Conservation (phyloP, 805 yeast species). For the Spathaspora passalidarum region DNA sequence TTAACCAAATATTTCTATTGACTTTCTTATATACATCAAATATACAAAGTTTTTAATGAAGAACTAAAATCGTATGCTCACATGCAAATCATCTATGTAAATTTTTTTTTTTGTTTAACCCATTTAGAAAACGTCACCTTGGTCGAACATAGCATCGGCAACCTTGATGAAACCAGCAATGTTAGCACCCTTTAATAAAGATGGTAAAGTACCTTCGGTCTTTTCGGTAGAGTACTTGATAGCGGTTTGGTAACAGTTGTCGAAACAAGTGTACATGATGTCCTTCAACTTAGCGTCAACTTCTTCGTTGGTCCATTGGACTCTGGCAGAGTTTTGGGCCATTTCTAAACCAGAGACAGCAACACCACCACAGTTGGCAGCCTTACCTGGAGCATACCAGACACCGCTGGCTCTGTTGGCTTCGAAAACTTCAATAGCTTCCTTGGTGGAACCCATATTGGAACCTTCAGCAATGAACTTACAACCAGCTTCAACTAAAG, state of each 20-base stretch:
- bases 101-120: neutral
- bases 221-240: constrained; percentile 71
- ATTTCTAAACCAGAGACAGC: constrained; percentile 97
- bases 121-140: constrained; percentile 67
- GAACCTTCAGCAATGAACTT: constrained; percentile 98
- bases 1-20: neutral
- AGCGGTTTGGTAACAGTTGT: constrained; percentile 89
- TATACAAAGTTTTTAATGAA: neutral
- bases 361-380: constrained; percentile 99
- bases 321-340: constrained; percentile 98
- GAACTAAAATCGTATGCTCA: constrained; percentile 1
- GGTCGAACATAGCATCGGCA: constrained; percentile 97
- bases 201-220: constrained; percentile 66
- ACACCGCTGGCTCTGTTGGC: constrained; percentile 65
- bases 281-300: constrained; percentile 88
- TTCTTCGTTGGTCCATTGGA: constrained; percentile 85
- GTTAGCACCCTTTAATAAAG: constrained; percentile 97
- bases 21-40: neutral
- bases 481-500: constrained; percentile 87
- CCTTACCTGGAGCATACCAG: constrained; percentile 99
- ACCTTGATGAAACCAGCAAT: constrained; percentile 98
- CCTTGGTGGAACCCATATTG: constrained; percentile 98
- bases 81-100: neutral
- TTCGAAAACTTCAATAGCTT: constrained; percentile 94
- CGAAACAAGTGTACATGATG: constrained; percentile 91